Base-by-base conservation (phyloP, 2,329 filamentous ascomycete species). In the Fusarium denticulatum region DNA sequence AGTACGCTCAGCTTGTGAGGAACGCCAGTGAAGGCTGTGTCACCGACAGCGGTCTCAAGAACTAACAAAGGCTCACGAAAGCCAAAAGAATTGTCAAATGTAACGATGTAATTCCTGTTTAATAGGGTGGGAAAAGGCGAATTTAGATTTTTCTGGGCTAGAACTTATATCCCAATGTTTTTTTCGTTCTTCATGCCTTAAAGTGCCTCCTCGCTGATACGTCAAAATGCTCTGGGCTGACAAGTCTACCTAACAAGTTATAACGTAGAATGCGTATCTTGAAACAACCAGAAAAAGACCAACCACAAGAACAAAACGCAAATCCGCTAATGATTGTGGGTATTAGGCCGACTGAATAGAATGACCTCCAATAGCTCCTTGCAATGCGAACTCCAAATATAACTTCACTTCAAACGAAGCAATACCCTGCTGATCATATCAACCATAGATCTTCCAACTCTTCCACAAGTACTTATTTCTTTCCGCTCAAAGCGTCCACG, bases 1-100 rank as follows among this genome's bases (percentile, higher is more conserved):
- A 94, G 83, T 94, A 94, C 78, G 91, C 92, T 10, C 70, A 80
- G 40, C 81, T 90, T 59, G 89, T 91, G 53, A 89, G 85, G 76
- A 83, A 90, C 71, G 89, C 89, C 13, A 90, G 88, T 79, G 82
- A 84, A n/a, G 89, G 89, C 18, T 90, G 89, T 75, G 86, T 90
- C 39, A 90, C 89, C 26, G 87, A 89, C 60, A 83, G 83, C 9
- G 75, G 75, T n/a, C 58, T 75, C 39, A 76, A 70, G 47, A 69
- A 72, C 59, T 76, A 76, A 66, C 28, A 68, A 69, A 42, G 64
- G 32, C 52, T 43, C 7, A 37, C 39, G 30, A 42, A 71, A 46
- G 61, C 49, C 46, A 56, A 62, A 30, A 9, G 20, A 67, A 53
- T 37, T 64, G 43, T 67, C 64, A 55, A 64, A 63, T 64, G 64